Evolutionary conservation across 2,329 filamentous ascomycete species (phyloP).

Genomic region (Aspergillus neoniger): DNA sequence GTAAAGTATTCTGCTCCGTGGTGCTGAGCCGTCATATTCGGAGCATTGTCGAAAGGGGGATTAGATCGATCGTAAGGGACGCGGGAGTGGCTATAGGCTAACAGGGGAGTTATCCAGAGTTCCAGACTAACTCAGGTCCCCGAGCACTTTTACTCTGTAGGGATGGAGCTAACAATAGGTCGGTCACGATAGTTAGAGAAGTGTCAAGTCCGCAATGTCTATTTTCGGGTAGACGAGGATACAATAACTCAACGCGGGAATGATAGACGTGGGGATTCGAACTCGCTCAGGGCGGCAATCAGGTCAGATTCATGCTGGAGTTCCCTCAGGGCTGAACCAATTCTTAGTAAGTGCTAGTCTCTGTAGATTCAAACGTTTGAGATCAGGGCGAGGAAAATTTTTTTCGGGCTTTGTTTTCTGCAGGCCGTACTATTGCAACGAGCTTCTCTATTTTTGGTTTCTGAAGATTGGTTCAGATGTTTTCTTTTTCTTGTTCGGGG

Average conservation of each 20-base stretch:
- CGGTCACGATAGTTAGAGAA: not conserved
- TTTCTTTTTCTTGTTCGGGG: not conserved
- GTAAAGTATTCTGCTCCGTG: too few species aligned
- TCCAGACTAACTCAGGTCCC: not conserved
- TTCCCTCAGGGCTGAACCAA: not conserved
- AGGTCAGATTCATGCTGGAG: too few species aligned
- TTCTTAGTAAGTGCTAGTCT: too few species aligned
- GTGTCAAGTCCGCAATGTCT: not conserved
- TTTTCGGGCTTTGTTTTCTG: not conserved
- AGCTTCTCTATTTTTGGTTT: not conserved
- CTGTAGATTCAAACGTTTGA: too few species aligned
- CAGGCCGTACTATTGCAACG: not conserved
- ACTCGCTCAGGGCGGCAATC: too few species aligned
- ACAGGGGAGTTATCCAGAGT: not conserved
- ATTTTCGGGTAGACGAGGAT: not conserved
- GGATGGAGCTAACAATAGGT: not conserved
- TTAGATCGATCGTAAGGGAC: not conserved
- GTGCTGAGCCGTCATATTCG: constrained; percentile 8
- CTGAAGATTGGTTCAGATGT: not conserved
- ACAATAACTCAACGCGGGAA: not conserved
- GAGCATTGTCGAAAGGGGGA: constrained; percentile 9
- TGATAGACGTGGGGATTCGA: not conserved
- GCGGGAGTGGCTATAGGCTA: not conserved
- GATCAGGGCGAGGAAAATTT: too few species aligned
- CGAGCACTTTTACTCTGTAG: not conserved